Conservation (phyloP, 331 rosid species). For the Quercus tomentella region DNA sequence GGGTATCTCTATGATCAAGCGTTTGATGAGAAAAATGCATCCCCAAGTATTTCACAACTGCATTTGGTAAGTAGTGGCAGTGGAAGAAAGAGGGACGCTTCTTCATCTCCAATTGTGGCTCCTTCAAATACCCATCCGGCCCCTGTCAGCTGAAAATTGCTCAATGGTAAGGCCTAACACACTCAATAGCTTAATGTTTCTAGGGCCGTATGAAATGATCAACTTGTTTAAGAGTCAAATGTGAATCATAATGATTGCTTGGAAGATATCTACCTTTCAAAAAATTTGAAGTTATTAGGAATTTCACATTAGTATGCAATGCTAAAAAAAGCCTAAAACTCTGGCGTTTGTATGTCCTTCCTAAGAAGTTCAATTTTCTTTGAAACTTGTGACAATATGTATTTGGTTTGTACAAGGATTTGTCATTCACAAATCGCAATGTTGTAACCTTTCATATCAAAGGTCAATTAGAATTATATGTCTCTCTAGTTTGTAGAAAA, state of each 20-base stretch:
- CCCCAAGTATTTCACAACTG: slow-evolving; percentile 51
- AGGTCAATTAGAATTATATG: too few relatives aligned
- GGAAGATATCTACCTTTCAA: not conserved
- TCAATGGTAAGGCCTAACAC: slow-evolving; percentile 22
- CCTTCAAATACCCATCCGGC: slow-evolving; percentile 33
- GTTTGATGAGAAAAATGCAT: slow-evolving; percentile 37
- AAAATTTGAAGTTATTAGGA: not conserved
- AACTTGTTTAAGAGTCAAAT: not conserved
- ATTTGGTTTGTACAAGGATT: too few relatives aligned
- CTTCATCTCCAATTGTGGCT: slow-evolving; percentile 39
- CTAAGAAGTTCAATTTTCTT: not conserved
- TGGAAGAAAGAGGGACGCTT: slow-evolving; percentile 45
- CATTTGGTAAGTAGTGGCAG: slow-evolving; percentile 47
- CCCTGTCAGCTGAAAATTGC: slow-evolving; percentile 43
- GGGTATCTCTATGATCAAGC: slow-evolving; percentile 91
- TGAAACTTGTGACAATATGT: too few relatives aligned
- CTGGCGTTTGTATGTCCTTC: not conserved
- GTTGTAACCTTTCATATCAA: too few relatives aligned
- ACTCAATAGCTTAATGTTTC: not conserved
- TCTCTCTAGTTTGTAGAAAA: too few relatives aligned
- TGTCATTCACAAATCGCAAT: too few relatives aligned
- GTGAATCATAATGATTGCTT: not conserved
- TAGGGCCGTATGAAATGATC: not conserved
- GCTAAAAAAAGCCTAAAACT: not conserved
- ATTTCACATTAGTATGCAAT: not conserved